Evolutionary conservation across 371 early-diverging fungal genomes (phyloP).

Genomic region (Mucor lusitanicus): DNA sequence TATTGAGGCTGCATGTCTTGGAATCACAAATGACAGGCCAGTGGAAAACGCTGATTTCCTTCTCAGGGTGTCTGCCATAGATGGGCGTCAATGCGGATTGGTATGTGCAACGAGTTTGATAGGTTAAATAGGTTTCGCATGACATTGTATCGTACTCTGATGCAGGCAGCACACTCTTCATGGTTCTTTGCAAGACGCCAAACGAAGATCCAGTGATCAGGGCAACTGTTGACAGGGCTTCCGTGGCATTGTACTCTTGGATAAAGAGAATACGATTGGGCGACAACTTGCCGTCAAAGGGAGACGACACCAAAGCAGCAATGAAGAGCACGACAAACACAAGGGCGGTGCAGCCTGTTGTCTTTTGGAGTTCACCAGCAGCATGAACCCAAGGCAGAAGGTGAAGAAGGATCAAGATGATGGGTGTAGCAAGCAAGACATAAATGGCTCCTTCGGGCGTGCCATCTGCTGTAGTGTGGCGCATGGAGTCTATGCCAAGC

Average conservation of each 20-base stretch:
- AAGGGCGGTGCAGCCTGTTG: not conserved
- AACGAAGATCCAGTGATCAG: slow-evolving; percentile 23
- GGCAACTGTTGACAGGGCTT: slow-evolving; percentile 20
- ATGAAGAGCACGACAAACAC: slow-evolving; percentile 22
- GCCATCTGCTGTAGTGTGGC: slow-evolving; percentile 56
- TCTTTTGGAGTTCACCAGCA: slow-evolving; percentile 20
- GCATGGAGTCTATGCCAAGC: slow-evolving; percentile 47
- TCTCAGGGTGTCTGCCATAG: slow-evolving; percentile 12
- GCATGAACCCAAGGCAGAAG: slow-evolving; percentile 38
- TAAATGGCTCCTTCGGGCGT: slow-evolving; percentile 50
- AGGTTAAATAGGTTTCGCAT: slow-evolving; percentile 11
- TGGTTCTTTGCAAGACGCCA: slow-evolving; percentile 11
- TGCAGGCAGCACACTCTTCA: slow-evolving; percentile 7
- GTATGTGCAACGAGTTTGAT: slow-evolving; percentile 24
- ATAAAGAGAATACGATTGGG: slow-evolving; percentile 37
- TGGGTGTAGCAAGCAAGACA: slow-evolving; percentile 26
- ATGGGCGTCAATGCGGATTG: slow-evolving; percentile 17
- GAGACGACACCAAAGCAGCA: slow-evolving; percentile 5
- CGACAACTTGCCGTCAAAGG: slow-evolving; percentile 20
- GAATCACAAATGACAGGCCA: not conserved
- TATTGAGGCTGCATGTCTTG: slow-evolving; percentile 5
- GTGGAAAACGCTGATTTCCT: slow-evolving; percentile 6
- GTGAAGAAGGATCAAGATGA: slow-evolving; percentile 23
- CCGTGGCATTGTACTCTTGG: slow-evolving; percentile 28
- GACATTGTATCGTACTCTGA: slow-evolving; percentile 15